Base-by-base conservation (phyloP, 495 filamentous ascomycete species). In the Penicillium coffeae region DNA sequence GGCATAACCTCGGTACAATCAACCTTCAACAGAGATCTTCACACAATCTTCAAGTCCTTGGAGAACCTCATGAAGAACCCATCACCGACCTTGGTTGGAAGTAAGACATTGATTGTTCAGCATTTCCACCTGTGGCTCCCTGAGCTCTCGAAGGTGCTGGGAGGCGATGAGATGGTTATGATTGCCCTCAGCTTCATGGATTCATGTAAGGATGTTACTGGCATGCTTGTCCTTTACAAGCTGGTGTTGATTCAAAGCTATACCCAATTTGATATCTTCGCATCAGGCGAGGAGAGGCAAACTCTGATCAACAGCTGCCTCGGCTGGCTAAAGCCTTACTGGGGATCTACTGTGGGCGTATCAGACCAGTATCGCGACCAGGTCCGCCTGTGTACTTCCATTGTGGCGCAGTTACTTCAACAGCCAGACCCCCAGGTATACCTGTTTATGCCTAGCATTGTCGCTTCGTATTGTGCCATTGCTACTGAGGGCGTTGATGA, bases 111-210 rank as follows among this genome's bases (percentile, higher is more conserved):
- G 25, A 87, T 94, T 4, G 91, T 97, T 14, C 93, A 99, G 63
- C 87, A 97, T 67, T 95, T 97, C 64, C 93, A 97, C 62, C 84
- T 87, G 2, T 97, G 93, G 93, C 72, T 99, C 9, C 94, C 93
- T 0, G 90, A 95, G 53, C 80, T 97, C 6, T 79, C 80, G 3
- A 80, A 83, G 12, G 74, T 91, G 27, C 77, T 99, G 57, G 80
- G 74, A 12, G 81, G 84, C 1, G 86, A 87, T 48, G 91, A 99
- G 63, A 93, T 96, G 48, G 69, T 96, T 44, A 83, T 95, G 58
- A 84, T 97, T 41, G 90, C 92, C 19, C 86, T 91, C 43, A 88
- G 89, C 63, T 95, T 97, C 59, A 84, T 99, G 74, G 89, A 95
- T 60, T 87, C 93, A 9, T 97, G 93, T 69, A 79, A 82, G 8